These are phyloP conservation scores for Hemileccinum impolitum DNA, from an alignment of 768 basidiomycete species.

Conservation along the genomic window DNA sequence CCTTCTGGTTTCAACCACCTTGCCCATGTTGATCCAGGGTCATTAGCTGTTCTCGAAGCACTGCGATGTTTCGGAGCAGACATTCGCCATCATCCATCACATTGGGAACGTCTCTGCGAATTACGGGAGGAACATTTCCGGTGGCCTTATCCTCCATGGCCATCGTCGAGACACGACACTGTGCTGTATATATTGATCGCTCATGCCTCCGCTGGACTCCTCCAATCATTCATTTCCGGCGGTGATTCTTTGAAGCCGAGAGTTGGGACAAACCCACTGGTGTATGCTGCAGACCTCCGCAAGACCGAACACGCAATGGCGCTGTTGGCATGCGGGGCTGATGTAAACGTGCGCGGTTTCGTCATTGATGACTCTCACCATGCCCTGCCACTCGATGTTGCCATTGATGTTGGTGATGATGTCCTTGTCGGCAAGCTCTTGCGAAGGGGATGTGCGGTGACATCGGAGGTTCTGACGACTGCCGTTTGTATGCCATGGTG, in stretches of 20 bases:
- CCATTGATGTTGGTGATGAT: background rate
- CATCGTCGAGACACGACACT: background rate
- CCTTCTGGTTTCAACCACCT: slow-evolving; percentile 3
- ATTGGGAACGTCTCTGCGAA: slow-evolving; percentile 1
- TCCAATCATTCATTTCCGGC: background rate
- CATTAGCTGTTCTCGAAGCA: background rate
- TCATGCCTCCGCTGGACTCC: background rate
- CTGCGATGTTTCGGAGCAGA: background rate
- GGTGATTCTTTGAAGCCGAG: background rate
- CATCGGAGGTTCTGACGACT: background rate
- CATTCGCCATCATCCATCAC: background rate
- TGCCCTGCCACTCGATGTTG: background rate
- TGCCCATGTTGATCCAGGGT: background rate
- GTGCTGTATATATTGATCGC: slow-evolving; percentile 1
- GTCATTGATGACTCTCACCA: background rate
- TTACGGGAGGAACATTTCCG: background rate
- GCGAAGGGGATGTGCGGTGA: background rate
- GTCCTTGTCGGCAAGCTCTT: background rate
- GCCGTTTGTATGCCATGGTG: slow-evolving; percentile 6
- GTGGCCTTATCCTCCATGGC: slow-evolving; percentile 4
- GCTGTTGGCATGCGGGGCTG: background rate
- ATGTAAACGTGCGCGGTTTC: background rate
- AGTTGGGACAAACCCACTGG: slow-evolving; percentile 6
- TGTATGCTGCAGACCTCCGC: slow-evolving; percentile 6
- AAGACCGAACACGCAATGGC: slow-evolving; percentile 3